Base-by-base conservation (phyloP, 2,329 filamentous ascomycete genomes). In the Onygena corvina region DNA sequence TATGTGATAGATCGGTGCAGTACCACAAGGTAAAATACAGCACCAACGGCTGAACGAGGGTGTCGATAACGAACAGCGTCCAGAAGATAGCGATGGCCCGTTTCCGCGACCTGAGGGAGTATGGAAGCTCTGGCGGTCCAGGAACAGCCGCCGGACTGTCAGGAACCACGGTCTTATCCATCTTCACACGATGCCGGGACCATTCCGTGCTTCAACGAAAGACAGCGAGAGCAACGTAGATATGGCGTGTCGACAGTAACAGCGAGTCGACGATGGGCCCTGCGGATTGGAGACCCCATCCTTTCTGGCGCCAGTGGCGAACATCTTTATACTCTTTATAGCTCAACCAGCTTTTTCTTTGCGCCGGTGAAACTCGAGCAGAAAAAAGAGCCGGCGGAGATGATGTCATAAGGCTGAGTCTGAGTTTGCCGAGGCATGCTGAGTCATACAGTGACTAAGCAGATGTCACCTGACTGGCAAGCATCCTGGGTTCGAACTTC, bases 1-100 rank as follows among this genome's bases (percentile, higher is more conserved):
- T 67, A 51, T 65, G 63, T 34, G 65, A 66, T 27, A 80, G 59
- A 53, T 68, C 64, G 7, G 76, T 74, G 53, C 68, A 70, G 54
- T 80, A 80, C 74, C 75, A 79, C 31, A 81, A 66, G 45, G 72
- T 69, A 66, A 76, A 81, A 64, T 81, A 81, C 1, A 81, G 67
- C 2, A 68, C 71, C 51, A 81, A 69, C 14, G 78, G 78, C 63
- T 79, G 75, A 50, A 67, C 72, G 52, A 79, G 66, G 46, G 73
- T 76, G 63, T 81, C 78, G 51, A 80, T 57, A 18, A 80, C 59
- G 50, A 80, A 77, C 34, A 81, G 60, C 0, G 66, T 65, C 77
- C 77, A 81, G 64, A 81, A 81, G 53, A 76, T 63, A 31, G 70
- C 64, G 53, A 81, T 79, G 29, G 71, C 67, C 62, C 71, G 73